phyloP scores from a whole-genome alignment of 2,329 filamentous ascomycete genomes.

The Dothistroma pini region DNA sequence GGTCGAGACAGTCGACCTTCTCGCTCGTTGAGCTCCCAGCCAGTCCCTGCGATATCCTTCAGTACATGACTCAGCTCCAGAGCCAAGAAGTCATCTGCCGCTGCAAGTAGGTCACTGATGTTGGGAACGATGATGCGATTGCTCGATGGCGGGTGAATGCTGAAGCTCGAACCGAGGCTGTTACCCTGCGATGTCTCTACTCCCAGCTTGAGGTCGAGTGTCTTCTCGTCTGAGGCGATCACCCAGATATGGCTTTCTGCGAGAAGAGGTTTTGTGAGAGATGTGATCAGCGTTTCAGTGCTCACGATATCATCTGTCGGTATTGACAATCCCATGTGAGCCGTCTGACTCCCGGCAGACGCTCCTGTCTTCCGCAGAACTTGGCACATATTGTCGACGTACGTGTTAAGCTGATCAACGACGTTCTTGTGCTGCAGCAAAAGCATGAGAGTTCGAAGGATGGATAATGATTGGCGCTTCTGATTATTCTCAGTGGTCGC shows the following conservation, averaged over 20 bases:
- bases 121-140: not conserved
- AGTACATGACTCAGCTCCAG: conserved; percentile 13
- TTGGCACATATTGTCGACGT: conserved; percentile 26
- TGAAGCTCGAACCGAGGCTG: conserved; percentile 4
- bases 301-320: not conserved
- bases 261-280: not conserved
- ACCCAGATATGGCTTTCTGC: conserved; percentile 5
- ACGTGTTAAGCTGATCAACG: conserved; percentile 36
- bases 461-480: conserved; percentile 45
- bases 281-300: not conserved
- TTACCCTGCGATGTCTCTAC: conserved; percentile 2
- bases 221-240: not conserved
- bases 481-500: conserved; percentile 48
- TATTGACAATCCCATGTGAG: conserved; percentile 1
- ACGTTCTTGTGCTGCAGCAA: conserved; percentile 50
- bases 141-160: not conserved
- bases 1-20: conserved; percentile 20
- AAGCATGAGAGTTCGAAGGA: conserved; percentile 57
- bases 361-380: conserved; percentile 3
- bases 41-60: conserved; percentile 7
- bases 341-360: conserved; percentile 1
- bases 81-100: conserved; percentile 11
- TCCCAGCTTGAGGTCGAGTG: conserved; percentile 5
- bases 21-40: conserved; percentile 24
- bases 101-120: conserved; percentile 6